Conservation (phyloP, 352 stramenopile species). For the Phytophthora aleatoria region DNA sequence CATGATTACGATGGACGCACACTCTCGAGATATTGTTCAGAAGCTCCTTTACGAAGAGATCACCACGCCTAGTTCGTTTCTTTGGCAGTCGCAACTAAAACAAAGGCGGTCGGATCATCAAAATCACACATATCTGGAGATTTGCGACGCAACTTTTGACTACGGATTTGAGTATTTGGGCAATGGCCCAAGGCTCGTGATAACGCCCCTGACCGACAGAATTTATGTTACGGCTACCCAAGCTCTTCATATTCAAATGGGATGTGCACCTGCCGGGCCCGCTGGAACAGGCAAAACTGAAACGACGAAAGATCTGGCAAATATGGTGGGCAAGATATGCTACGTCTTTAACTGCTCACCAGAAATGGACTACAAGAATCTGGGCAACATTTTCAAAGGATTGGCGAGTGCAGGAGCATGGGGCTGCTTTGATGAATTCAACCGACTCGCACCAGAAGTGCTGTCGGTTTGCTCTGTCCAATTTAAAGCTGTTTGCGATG, state of each 20-base stretch:
- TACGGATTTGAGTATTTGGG: constrained; percentile 97
- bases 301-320: constrained; percentile 94
- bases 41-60: constrained; percentile 91
- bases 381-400: constrained; percentile 97
- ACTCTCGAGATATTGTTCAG: constrained; percentile 91
- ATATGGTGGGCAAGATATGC: constrained; percentile 92
- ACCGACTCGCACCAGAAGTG: constrained; percentile 92
- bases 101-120: constrained; percentile 51
- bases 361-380: constrained; percentile 96
- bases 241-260: constrained; percentile 95
- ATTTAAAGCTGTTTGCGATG: constrained; percentile 96
- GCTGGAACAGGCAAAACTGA: constrained; percentile 95
- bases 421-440: constrained; percentile 98
- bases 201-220: constrained; percentile 94
- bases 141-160: constrained; percentile 92
- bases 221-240: constrained; percentile 96
- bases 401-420: constrained; percentile 92
- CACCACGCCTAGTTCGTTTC: constrained; percentile 70
- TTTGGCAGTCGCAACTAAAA: constrained; percentile 96
- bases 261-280: constrained; percentile 91
- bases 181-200: constrained; percentile 92
- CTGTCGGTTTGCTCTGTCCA: constrained; percentile 93
- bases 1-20: constrained; percentile 95
- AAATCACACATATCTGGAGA: constrained; percentile 77
- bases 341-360: constrained; percentile 96